A percentile compares a stretch with the other conserved stretches of the same genome.
phyloP scores from a whole-genome alignment of 2,329 filamentous ascomycete species.

The Pyricularia sp. region DNA sequence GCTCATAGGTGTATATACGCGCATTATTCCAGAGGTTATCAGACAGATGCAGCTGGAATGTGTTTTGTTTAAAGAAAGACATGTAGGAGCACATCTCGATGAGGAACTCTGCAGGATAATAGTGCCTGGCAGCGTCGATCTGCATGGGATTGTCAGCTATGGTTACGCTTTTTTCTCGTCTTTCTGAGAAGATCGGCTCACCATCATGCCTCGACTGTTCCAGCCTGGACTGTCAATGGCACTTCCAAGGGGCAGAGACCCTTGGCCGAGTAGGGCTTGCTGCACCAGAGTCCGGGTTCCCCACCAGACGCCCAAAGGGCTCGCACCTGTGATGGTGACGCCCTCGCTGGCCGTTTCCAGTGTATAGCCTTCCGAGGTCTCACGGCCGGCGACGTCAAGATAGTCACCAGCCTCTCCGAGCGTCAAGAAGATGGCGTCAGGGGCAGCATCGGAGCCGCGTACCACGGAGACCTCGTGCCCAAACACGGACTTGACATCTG shows the following conservation, averaged over 20 bases:
- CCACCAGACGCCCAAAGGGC: slow-evolving; percentile 44
- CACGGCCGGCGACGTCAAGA: slow-evolving; percentile 29
- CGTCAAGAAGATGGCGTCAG: slow-evolving; percentile 30
- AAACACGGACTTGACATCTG: slow-evolving; percentile 9
- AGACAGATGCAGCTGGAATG: slow-evolving; percentile 43
- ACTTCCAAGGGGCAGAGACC: slow-evolving; percentile 26
- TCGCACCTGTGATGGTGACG: slow-evolving; percentile 36
- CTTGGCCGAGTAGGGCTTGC: slow-evolving; percentile 27
- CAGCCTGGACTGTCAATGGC: slow-evolving; percentile 37
- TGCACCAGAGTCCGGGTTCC: slow-evolving; percentile 42
- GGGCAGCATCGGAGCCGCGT: slow-evolving; percentile 7
- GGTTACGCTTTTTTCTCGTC: background rate
- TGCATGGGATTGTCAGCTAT: background rate
- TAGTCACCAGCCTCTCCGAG: slow-evolving; percentile 25
- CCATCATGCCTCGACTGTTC: slow-evolving; percentile 32
- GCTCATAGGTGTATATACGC: slow-evolving; percentile 30
- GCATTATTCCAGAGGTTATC: slow-evolving; percentile 41
- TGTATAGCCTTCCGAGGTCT: slow-evolving; percentile 35
- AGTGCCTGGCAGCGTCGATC: slow-evolving; percentile 41
- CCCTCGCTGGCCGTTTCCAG: slow-evolving; percentile 25
- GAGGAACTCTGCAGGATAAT: slow-evolving; percentile 39
- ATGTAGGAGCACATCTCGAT: slow-evolving; percentile 46
- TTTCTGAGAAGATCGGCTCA: slow-evolving; percentile 4
- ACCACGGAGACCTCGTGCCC: slow-evolving; percentile 17
- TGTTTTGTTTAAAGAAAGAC: slow-evolving; percentile 48